phyloP scores from a whole-genome alignment of 169 alveolate genomes.

The Cryptosporidium sp. region DNA sequence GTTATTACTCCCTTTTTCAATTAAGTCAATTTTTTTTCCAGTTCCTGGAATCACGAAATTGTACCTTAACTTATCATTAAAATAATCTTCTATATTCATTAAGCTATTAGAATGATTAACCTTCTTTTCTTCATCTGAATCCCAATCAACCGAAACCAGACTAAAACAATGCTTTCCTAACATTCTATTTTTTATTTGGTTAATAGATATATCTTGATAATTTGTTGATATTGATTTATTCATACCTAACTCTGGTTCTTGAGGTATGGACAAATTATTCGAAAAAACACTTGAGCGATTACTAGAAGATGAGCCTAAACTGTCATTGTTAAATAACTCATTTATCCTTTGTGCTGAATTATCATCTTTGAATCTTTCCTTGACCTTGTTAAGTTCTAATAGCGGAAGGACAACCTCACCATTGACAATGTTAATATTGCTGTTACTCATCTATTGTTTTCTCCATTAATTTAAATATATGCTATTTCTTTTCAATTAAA shows the following conservation, averaged over 20 bases:
- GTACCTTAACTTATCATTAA: background rate
- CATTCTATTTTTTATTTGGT: conserved; percentile 61
- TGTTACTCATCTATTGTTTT: conserved; percentile 17
- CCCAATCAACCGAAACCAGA: background rate
- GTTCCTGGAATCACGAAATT: background rate
- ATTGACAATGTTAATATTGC: background rate
- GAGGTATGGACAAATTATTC: conserved; percentile 41
- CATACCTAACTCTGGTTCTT: conserved; percentile 39
- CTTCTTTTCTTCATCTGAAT: background rate
- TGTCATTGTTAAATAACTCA: conserved; percentile 8
- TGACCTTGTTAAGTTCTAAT: conserved; percentile 32
- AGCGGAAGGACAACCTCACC: conserved; percentile 32
- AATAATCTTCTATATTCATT: conserved; percentile 24
- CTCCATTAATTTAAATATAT: background rate
- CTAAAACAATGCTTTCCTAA: conserved; percentile 41
- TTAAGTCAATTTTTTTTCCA: conserved; percentile 8
- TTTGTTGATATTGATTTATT: conserved; percentile 28
- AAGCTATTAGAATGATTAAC: conserved; percentile 17
- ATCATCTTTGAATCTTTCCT: conserved; percentile 49
- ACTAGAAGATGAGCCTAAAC: conserved; percentile 13
- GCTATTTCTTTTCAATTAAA: background rate
- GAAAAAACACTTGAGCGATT: conserved; percentile 30
- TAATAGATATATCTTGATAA: conserved; percentile 36
- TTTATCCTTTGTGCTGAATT: conserved; percentile 14
- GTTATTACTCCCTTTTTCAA: conserved; percentile 9